Conservation (phyloP, 2,329 filamentous ascomycete species). For the Tricladium varicosporioides region DNA sequence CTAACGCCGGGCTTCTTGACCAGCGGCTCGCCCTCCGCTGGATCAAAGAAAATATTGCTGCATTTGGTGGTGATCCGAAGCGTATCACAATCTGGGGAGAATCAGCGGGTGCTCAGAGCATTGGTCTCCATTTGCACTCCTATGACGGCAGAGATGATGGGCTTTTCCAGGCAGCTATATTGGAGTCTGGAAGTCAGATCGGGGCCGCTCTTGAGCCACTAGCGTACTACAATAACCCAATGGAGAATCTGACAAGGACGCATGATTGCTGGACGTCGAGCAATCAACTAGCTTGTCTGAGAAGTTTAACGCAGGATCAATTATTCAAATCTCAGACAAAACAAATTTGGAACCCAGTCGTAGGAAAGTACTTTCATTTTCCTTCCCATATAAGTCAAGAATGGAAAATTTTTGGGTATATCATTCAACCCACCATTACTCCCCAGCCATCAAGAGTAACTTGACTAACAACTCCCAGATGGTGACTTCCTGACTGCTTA, state of each 20-base stretch:
- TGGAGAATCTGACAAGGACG: conserved; percentile 38
- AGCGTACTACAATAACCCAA: conserved; percentile 34
- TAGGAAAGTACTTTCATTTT: conserved; percentile 22
- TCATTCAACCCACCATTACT: background rate
- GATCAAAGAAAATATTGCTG: conserved; percentile 62
- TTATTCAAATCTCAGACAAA: conserved; percentile 17
- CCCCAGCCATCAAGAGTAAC: background rate
- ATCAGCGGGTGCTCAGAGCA: conserved; percentile 38
- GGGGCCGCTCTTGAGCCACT: conserved; percentile 25
- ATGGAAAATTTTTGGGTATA: background rate
- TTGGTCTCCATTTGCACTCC: conserved; percentile 52
- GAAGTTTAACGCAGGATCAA: conserved; percentile 18
- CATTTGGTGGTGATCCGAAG: conserved; percentile 56
- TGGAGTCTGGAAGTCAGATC: conserved; percentile 46
- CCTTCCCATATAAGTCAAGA: conserved; percentile 20
- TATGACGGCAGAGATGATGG: conserved; percentile 54
- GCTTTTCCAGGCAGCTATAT: conserved; percentile 53
- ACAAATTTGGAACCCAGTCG: conserved; percentile 25
- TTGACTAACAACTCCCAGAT: conserved; percentile 30
- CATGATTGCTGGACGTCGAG: conserved; percentile 21
- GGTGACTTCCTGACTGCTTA: conserved; percentile 47
- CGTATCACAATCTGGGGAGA: conserved; percentile 51
- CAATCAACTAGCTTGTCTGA: conserved; percentile 24
- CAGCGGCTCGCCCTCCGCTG: conserved; percentile 57
- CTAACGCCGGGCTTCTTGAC: conserved; percentile 64